Base-by-base conservation (phyloP, 371 early-diverging fungal species). In the Cokeromyces recurvatus region DNA sequence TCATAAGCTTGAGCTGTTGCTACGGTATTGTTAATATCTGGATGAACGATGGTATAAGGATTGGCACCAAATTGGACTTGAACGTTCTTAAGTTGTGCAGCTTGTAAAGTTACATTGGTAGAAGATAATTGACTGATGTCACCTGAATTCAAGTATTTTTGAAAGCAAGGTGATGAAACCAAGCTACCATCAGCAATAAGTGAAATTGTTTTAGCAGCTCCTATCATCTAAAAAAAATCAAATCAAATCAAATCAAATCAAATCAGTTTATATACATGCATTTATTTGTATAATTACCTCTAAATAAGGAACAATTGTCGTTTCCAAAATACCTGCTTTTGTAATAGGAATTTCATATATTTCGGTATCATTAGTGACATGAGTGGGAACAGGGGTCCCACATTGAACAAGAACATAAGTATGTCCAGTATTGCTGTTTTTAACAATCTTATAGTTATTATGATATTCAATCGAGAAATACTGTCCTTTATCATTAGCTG, bases 331-430 rank as follows among this genome's bases (percentile, higher is more conserved):
- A 19, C 81, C 86, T 14, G 71, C 78, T 32, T 58, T 76, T 20
- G 57, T 64, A 16, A 82, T 77, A 8, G 90, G 86, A 12, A 88
- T 62, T 2, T 61, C 32, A 38, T 85, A 68, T 8, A 78, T 46
- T 44, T 77, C 66, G 21, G 79, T 77, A 22, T 56, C 70, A 43
- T 70, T 71, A 47, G 71, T 60, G 37, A 81, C 59, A 24, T 57
- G 53, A 19, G 66, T 15, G 6, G 88, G 86, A 32, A 53, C 43
- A 29, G 73, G 68, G 22, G 87, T 74, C 43, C 89, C 86, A 58
- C 90, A 85, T 64, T 85, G 86, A 55, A 82, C 81, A 48, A 89
- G 75, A 14, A 76, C 68, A 38, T 78, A 83, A 8, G 66, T 62
- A 8, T 55, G 36, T 36, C 60, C 57, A 21, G 64, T 76, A 43